A percentile compares a stretch with the other conserved stretches of the same genome.
Conservation (phyloP, 225 moss, liverwort and hornwort genomes). For the Sphagnum contortum region DNA sequence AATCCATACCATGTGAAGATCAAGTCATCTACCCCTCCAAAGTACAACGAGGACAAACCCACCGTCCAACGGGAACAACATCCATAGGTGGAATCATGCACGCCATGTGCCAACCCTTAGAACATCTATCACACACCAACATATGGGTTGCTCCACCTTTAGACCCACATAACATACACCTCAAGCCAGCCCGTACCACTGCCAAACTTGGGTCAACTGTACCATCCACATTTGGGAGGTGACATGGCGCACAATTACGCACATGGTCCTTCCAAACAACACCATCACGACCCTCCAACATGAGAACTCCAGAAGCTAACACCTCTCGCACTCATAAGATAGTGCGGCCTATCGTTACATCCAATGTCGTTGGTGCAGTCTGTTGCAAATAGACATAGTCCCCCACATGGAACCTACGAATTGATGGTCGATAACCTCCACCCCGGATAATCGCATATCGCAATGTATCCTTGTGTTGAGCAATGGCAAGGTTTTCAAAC, state of each 20-base stretch:
- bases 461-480: conserved; percentile 7
- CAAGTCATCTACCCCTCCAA: too few relatives aligned
- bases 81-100: neutral
- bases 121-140: conserved; percentile 6
- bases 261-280: conserved; percentile 1
- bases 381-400: conserved; percentile 12
- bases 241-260: conserved; percentile 6
- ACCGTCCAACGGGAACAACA: neutral
- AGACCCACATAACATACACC: conserved; percentile 1
- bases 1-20: too few relatives aligned
- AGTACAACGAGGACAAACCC: conserved; percentile 1
- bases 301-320: conserved; percentile 1
- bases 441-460: neutral
- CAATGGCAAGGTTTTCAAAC: conserved; percentile 7
- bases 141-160: conserved; percentile 1
- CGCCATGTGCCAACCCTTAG: conserved; percentile 1
- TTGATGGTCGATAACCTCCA: conserved; percentile 2
- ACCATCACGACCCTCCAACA: conserved; percentile 7
- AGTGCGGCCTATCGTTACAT: neutral
- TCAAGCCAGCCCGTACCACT: conserved; percentile 1
- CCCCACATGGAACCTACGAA: conserved; percentile 3
- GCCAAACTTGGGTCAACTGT: neutral
- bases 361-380: neutral
- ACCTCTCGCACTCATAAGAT: conserved; percentile 7
- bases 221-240: conserved; percentile 3